phyloP scores from a whole-genome alignment of 73 alveolate genomes.

The Paramecium primaurelia region DNA sequence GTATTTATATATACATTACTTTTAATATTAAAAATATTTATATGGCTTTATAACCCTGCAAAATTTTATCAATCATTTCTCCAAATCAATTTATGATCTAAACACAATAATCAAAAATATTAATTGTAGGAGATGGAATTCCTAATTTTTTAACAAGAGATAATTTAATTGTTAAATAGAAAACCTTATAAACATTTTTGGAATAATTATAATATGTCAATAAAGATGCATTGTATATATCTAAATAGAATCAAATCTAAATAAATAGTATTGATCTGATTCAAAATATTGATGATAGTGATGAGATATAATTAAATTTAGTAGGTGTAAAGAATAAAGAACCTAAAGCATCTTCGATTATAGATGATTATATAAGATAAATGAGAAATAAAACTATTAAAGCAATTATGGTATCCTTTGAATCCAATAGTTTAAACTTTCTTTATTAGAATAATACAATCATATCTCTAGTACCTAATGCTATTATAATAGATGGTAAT shows the following conservation, averaged over 20 bases:
- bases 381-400: background rate
- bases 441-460: background rate
- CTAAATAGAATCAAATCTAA: background rate
- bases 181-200: background rate
- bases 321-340: background rate
- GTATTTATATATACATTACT: too few relatives aligned
- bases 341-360: background rate
- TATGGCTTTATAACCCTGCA: slow-evolving; percentile 26
- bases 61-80: background rate
- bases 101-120: background rate
- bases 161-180: background rate
- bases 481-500: background rate
- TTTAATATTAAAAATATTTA: background rate
- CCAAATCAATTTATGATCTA: background rate
- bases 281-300: background rate
- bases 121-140: background rate
- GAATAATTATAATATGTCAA: background rate
- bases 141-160: background rate
- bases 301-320: background rate
- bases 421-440: background rate
- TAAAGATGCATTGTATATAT: background rate
- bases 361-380: background rate
- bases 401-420: slow-evolving; percentile 2
- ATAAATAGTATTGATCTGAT: background rate
- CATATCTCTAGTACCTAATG: background rate